Conservation (phyloP, 768 basidiomycete species). For the Suillus subaureus region DNA sequence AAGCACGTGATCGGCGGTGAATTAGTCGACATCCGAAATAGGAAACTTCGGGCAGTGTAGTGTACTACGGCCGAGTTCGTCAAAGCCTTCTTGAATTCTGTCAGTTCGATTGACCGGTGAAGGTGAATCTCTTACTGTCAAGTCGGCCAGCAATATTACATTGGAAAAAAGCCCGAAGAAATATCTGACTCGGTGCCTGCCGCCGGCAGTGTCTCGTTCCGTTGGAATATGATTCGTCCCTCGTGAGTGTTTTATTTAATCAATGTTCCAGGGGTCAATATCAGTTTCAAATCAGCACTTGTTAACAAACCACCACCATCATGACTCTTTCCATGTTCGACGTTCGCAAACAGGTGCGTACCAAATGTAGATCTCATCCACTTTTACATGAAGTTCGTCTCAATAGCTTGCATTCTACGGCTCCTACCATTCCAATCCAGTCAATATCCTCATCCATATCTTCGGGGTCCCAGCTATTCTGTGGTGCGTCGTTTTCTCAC, state of each 20-base stretch:
- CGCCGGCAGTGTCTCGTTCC: not conserved
- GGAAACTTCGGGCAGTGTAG: slow-evolving; percentile 3
- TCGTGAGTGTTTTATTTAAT: not conserved
- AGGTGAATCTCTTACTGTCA: not conserved
- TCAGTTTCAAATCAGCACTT: not conserved
- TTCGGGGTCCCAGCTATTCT: slow-evolving; percentile 81
- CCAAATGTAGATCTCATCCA: not conserved
- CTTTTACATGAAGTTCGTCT: slow-evolving; percentile 7
- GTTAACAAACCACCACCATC: slow-evolving; percentile 10
- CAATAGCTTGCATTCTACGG: slow-evolving; percentile 88
- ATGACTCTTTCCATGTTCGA: slow-evolving; percentile 55
- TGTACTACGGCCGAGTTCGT: not conserved
- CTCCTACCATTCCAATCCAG: slow-evolving; percentile 83
- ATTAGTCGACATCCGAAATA: not conserved
- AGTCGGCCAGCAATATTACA: not conserved
- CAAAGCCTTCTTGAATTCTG: not conserved
- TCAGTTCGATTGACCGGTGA: not conserved
- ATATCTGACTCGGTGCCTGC: not conserved
- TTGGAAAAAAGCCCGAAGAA: not conserved
- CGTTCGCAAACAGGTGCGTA: slow-evolving; percentile 66
- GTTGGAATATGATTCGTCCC: slow-evolving; percentile 1
- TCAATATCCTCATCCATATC: slow-evolving; percentile 86
- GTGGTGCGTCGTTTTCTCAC: slow-evolving; percentile 52
- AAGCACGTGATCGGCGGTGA: slow-evolving; percentile 11
- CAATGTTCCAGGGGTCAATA: not conserved